These are phyloP conservation scores for Orbilia brochopaga DNA, from an alignment of 2,329 filamentous ascomycete genomes.

Conservation along the genomic window DNA sequence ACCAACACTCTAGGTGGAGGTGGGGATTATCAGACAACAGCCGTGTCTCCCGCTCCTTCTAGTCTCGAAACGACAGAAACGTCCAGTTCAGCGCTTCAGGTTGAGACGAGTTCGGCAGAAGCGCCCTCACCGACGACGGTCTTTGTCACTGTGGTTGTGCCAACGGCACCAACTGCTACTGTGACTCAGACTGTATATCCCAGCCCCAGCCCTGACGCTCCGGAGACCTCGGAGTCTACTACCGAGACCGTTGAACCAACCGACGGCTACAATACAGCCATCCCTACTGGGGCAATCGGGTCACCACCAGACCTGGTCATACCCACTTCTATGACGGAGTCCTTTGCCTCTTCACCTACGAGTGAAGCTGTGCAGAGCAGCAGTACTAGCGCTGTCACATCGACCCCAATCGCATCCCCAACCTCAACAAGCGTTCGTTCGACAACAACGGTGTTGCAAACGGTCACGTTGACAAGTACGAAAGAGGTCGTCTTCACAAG, in stretches of 20 bases:
- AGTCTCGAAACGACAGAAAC: slow-evolving; percentile 18
- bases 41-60: neutral
- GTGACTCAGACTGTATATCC: slow-evolving; percentile 37
- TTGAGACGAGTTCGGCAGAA: neutral
- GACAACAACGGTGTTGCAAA: slow-evolving; percentile 20
- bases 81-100: neutral
- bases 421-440: neutral
- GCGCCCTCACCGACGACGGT: slow-evolving; percentile 21
- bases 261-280: slow-evolving; percentile 1
- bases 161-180: slow-evolving; percentile 21
- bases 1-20: slow-evolving; percentile 14
- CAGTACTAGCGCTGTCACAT: neutral
- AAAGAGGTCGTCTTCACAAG: neutral
- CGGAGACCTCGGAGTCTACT: slow-evolving; percentile 15
- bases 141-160: slow-evolving; percentile 30
- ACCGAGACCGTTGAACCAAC: slow-evolving; percentile 9
- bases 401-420: neutral
- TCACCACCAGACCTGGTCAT: slow-evolving; percentile 14
- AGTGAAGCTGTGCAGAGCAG: no score
- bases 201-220: slow-evolving; percentile 7
- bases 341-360: neutral
- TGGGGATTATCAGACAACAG: slow-evolving; percentile 3
- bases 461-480: slow-evolving; percentile 18
- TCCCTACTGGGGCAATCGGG: slow-evolving; percentile 3
- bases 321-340: neutral